phyloP scores from a whole-genome alignment of 179 eudicot genomes.

The Spinacia oleracea region DNA sequence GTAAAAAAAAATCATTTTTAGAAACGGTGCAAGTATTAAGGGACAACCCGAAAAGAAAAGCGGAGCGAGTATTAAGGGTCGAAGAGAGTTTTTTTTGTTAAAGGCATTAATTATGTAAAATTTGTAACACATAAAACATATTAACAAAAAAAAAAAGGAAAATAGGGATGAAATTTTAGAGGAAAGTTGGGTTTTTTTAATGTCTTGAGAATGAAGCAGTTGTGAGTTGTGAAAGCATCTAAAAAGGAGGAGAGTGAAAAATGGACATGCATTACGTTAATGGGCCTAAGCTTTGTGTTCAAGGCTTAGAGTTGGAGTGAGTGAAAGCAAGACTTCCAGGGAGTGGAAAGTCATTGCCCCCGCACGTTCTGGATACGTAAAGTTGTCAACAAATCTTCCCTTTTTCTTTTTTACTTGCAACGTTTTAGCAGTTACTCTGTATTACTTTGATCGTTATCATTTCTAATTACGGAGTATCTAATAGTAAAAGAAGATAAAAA shows the following conservation, averaged over 20 bases:
- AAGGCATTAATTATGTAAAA: no score
- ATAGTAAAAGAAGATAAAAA: no score
- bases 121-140: background rate
- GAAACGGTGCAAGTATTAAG: no score
- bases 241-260: constrained; percentile 11
- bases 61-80: no score
- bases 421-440: no score
- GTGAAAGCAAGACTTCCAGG: constrained; percentile 28
- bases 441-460: no score
- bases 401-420: no score
- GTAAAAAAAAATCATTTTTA: no score
- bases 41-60: no score
- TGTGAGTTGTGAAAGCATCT: constrained; percentile 20
- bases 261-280: background rate
- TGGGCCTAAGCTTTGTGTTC: constrained; percentile 20
- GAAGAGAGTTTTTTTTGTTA: no score
- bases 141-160: background rate
- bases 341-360: constrained; percentile 19
- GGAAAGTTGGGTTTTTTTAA: background rate
- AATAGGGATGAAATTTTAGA: no score
- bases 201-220: constrained; percentile 16
- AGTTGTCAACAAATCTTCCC: background rate
- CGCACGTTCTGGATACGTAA: constrained; percentile 29
- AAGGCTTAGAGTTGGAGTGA: constrained; percentile 12
- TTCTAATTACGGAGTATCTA: no score